These are phyloP conservation scores for Hyaloraphidium curvatum DNA, from an alignment of 192 early-diverging fungal species.

Conservation along the genomic window DNA sequence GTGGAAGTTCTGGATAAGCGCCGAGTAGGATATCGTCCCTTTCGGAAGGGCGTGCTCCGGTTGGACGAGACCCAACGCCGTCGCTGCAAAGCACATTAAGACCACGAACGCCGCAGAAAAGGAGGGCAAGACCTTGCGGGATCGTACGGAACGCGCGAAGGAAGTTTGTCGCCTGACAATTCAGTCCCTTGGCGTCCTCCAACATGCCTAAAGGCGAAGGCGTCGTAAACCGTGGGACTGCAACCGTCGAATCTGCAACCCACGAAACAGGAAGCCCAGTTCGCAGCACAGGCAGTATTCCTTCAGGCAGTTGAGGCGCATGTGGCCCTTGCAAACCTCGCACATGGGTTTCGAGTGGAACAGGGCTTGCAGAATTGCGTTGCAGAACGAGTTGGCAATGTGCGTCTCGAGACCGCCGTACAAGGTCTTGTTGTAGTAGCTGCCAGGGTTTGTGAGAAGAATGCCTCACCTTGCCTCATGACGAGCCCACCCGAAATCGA, in stretches of 20 bases:
- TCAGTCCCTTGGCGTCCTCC: conserved; percentile 68
- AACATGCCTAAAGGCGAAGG: conserved; percentile 32
- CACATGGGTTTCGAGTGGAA: conserved; percentile 49
- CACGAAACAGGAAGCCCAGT: conserved; percentile 70
- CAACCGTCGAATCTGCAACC: not conserved
- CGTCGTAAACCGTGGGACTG: not conserved
- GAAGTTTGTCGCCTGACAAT: conserved; percentile 91
- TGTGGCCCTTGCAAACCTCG: conserved; percentile 51
- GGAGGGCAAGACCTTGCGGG: conserved; percentile 65
- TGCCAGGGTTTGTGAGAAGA: conserved; percentile 4
- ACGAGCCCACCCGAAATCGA: conserved; percentile 64
- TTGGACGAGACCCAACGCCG: conserved; percentile 71
- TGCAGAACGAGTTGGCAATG: conserved; percentile 75
- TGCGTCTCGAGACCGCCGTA: conserved; percentile 84
- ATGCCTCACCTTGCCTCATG: not conserved
- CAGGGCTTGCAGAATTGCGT: conserved; percentile 71
- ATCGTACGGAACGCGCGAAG: conserved; percentile 63
- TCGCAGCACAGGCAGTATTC: conserved; percentile 80
- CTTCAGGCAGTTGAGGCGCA: conserved; percentile 35
- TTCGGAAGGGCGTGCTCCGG: conserved; percentile 39
- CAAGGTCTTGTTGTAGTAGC: conserved; percentile 72
- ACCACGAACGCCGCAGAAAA: not conserved
- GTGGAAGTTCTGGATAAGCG: conserved; percentile 68
- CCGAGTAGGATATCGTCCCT: conserved; percentile 33
- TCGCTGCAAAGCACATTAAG: conserved; percentile 24